Percentiles rank a stretch among this genome's conserved stretches.
Conservation (phyloP, 75 land plant genomes). For the Picea sitchensis region DNA sequence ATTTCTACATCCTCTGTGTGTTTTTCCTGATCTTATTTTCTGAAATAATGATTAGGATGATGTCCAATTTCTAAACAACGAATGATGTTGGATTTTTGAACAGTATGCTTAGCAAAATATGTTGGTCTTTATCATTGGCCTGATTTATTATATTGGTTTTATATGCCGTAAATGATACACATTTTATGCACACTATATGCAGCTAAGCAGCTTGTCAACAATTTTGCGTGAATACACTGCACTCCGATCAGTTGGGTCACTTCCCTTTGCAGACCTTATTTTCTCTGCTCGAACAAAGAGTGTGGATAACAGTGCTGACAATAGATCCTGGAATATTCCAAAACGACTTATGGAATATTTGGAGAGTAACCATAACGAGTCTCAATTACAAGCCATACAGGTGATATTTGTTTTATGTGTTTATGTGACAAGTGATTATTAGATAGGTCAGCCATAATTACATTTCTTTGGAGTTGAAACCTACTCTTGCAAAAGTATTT, state of each 20-base stretch:
- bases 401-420: slow-evolving; percentile 23
- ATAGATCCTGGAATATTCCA: slow-evolving; percentile 60
- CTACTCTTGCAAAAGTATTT: neutral
- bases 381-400: slow-evolving; percentile 76
- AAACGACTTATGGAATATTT: slow-evolving; percentile 58
- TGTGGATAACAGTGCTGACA: slow-evolving; percentile 11
- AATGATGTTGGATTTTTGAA: too few species aligned
- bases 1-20: neutral
- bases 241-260: slow-evolving; percentile 57
- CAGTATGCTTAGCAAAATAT: neutral
- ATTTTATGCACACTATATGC: neutral
- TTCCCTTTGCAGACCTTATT: slow-evolving; percentile 80
- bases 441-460: neutral
- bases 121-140: neutral
- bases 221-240: slow-evolving; percentile 86
- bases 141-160: too few species aligned
- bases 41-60: neutral
- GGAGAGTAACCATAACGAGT: slow-evolving; percentile 55
- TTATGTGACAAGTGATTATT: neutral
- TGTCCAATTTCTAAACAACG: neutral
- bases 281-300: slow-evolving; percentile 34
- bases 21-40: neutral
- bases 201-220: slow-evolving; percentile 93
- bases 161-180: too few species aligned
- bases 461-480: neutral